Percentiles rank a stretch among this genome's conserved stretches.
Conservation (phyloP, 306 rosid species). For the Quillaja saponaria region DNA sequence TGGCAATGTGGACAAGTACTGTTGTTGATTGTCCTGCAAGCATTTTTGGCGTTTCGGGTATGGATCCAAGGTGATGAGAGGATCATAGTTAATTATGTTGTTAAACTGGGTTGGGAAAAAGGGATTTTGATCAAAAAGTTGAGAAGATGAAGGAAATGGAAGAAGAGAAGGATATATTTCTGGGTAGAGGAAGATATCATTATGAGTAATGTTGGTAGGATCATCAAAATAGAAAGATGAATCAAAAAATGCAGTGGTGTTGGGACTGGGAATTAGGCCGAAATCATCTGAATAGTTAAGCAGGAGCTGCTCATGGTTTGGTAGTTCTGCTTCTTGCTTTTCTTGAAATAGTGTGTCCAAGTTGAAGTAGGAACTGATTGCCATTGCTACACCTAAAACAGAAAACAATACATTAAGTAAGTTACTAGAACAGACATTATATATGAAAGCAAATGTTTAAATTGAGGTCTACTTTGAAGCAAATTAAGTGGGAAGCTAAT, state of each 20-base stretch:
- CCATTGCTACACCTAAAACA: conserved; percentile 26
- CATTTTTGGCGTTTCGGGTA: conserved; percentile 40
- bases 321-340: conserved; percentile 9
- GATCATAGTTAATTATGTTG: background rate
- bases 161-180: conserved; percentile 14
- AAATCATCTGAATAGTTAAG: conserved; percentile 24
- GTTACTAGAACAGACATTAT: too few species aligned
- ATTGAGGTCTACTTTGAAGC: too few species aligned
- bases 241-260: conserved; percentile 6
- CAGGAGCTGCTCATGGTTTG: background rate
- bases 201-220: background rate
- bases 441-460: too few species aligned
- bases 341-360: conserved; percentile 26
- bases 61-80: background rate
- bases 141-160: background rate
- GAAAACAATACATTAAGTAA: background rate
- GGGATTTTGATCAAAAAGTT: conserved; percentile 9
- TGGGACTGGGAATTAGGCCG: background rate
- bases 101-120: background rate
- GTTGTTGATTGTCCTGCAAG: conserved; percentile 7
- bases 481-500: background rate
- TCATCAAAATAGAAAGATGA: conserved; percentile 4
- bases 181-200: background rate
- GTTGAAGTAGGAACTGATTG: conserved; percentile 28
- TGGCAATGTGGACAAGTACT: background rate